Base-by-base conservation (phyloP, 768 basidiomycete species). In the Rhodosporidiobolus sp. region DNA sequence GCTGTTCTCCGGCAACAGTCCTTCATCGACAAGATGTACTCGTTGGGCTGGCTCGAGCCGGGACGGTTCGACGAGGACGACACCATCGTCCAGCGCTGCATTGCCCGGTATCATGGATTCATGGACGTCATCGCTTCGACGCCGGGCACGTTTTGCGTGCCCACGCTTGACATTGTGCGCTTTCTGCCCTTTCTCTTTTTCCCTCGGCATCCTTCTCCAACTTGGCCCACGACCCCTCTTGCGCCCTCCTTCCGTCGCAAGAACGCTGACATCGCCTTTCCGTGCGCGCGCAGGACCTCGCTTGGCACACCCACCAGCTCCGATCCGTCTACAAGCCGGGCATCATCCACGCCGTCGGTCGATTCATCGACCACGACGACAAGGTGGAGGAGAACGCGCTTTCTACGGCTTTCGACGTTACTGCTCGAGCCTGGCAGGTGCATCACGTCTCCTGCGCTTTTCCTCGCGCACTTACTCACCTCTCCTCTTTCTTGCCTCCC, bases 241-340 rank as follows among this genome's bases (percentile, higher is more conserved):
- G n/a, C n/a, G n/a, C n/a, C n/a, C n/a, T n/a, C n/a, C n/a, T n/a
- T n/a, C n/a, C n/a, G n/a, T n/a, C n/a, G n/a, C n/a, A n/a, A n/a
- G n/a, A n/a, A n/a, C n/a, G n/a, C n/a, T n/a, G n/a, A n/a, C n/a
- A n/a, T n/a, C n/a, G n/a, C n/a, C n/a, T n/a, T n/a, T n/a, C n/a
- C n/a, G n/a, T n/a, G n/a, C n/a, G n/a, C n/a, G n/a, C n/a, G n/a
- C n/a, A n/a, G n/a, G 89, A 90, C 73, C 82, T 91, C 28, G 86
- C 84, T 9, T 90, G 89, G 89, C 89, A 91, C 73, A 88, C 88
- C 0, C 88, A 90, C 69, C 89, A 89, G 73, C 83, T 90, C 10
- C 48, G 49, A 30, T 82, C 84, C 77, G 82, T 83, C 4, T 90
- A 90, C 75, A 76, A 78, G 10, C 57, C 70, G 1, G 85, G 87